A percentile compares a stretch with the other conserved stretches of the same genome.
phyloP scores from a whole-genome alignment of 148 eudicot genomes.

The Agrostemma githago region DNA sequence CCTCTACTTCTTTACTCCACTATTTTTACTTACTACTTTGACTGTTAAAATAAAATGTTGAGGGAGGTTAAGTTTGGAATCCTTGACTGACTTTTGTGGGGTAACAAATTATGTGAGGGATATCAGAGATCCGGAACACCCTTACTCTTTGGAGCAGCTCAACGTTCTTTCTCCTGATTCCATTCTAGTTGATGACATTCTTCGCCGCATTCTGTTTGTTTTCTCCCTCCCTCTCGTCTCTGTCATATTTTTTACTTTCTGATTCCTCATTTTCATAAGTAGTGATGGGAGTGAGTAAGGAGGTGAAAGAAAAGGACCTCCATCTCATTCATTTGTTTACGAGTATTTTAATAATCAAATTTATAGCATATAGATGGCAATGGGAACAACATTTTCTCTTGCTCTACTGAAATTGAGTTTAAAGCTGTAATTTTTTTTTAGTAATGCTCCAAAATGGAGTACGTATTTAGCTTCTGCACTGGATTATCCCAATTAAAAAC shows the following conservation, averaged over 20 bases:
- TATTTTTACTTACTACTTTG: too few species aligned
- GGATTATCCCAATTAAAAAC: neutral
- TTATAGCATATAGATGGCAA: neutral
- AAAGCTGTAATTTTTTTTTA: too few species aligned
- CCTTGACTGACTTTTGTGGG: constrained; percentile 65
- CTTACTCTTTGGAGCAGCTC: constrained; percentile 87
- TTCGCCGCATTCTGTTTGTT: constrained; percentile 72
- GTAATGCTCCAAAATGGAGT: too few species aligned
- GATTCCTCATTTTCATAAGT: neutral
- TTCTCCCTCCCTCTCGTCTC: neutral
- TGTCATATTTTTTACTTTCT: neutral
- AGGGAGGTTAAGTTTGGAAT: constrained; percentile 10
- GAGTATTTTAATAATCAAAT: too few species aligned
- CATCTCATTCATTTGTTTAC: too few species aligned
- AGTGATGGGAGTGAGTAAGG: too few species aligned
- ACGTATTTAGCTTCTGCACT: neutral
- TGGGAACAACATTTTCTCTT: neutral
- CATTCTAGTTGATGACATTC: constrained; percentile 68
- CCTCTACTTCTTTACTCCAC: neutral
- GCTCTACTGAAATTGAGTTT: neutral
- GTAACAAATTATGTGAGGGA: constrained; percentile 63
- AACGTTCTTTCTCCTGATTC: constrained; percentile 86
- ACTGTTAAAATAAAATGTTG: neutral
- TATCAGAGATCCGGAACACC: constrained; percentile 92
- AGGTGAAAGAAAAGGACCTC: too few species aligned